Conservation (phyloP, 768 basidiomycete genomes). For the Termitomyces titanicus region DNA sequence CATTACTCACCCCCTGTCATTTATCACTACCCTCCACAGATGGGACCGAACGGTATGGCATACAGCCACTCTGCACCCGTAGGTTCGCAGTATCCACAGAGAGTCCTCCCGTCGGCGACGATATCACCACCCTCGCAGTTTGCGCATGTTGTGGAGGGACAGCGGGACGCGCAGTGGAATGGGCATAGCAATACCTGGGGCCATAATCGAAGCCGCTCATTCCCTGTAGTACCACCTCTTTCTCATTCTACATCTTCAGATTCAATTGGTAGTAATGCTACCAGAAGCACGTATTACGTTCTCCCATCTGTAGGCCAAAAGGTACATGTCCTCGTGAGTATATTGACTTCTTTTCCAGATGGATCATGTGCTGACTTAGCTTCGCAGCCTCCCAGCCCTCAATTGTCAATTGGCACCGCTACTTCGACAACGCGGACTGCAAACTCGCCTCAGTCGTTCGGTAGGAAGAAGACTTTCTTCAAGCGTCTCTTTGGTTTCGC, state of each 20-base stretch:
- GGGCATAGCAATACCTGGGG: constrained; percentile 19
- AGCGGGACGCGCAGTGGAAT: constrained; percentile 11
- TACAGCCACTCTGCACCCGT: constrained; percentile 67
- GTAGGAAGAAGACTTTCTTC: constrained; percentile 56
- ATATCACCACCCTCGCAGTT: constrained; percentile 31
- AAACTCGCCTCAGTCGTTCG: constrained; percentile 42
- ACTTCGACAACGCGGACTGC: constrained; percentile 58
- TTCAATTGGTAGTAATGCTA: constrained; percentile 45
- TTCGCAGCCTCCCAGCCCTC: constrained; percentile 37
- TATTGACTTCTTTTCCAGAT: constrained; percentile 6
- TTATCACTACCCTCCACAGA: constrained; percentile 48
- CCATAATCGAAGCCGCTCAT: constrained; percentile 24
- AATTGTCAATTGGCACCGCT: constrained; percentile 52
- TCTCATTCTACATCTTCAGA: constrained; percentile 31
- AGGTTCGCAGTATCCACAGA: constrained; percentile 30
- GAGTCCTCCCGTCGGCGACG: constrained; percentile 31
- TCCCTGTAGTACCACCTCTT: constrained; percentile 16
- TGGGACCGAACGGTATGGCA: constrained; percentile 58
- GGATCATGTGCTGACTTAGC: background rate
- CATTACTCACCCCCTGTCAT: constrained; percentile 61
- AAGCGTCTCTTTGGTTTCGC: constrained; percentile 55
- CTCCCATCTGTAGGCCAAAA: constrained; percentile 71
- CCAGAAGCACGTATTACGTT: constrained; percentile 67
- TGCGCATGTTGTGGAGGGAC: constrained; percentile 32
- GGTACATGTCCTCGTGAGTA: constrained; percentile 68